phyloP scores from a whole-genome alignment of 352 stramenopile genomes.

The Phytopythium cucurbitacearum region DNA sequence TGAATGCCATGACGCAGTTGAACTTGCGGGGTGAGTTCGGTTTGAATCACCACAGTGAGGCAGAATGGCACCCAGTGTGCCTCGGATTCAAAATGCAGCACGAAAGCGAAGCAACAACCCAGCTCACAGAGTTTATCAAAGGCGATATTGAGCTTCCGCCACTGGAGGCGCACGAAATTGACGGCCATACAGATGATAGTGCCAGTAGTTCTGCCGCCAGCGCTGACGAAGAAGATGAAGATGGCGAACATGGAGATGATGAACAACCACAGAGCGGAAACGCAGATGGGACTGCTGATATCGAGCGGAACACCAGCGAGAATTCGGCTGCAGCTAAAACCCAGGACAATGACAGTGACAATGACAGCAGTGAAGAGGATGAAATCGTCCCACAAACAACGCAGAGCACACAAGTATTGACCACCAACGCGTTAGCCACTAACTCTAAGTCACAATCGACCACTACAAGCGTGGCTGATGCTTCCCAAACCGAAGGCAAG shows the following conservation, averaged over 20 bases:
- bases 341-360: slow-evolving; percentile 2
- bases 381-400: slow-evolving; percentile 6
- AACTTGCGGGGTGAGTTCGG: slow-evolving; percentile 33
- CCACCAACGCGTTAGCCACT: background rate
- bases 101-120: slow-evolving; percentile 13
- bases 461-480: no score
- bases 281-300: slow-evolving; percentile 3
- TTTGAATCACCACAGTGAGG: slow-evolving; percentile 11
- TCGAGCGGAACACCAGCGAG: background rate
- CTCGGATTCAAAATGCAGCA: slow-evolving; percentile 50
- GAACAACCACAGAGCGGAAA: slow-evolving; percentile 2
- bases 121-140: slow-evolving; percentile 37
- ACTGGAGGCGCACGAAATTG: slow-evolving; percentile 55
- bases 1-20: slow-evolving; percentile 46
- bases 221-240: slow-evolving; percentile 28
- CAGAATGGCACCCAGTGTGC: slow-evolving; percentile 39
- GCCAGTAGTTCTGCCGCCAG: slow-evolving; percentile 62
- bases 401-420: background rate
- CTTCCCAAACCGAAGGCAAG: background rate
- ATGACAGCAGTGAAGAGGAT: slow-evolving; percentile 20
- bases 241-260: slow-evolving; percentile 7
- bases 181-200: slow-evolving; percentile 78
- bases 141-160: slow-evolving; percentile 50
- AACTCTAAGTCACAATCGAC: background rate
- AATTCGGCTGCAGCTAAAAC: no score